A percentile compares a stretch with the other conserved stretches of the same genome.
These are phyloP conservation scores for Ascochyta pisi DNA, from an alignment of 2,329 filamentous ascomycete genomes.

Conservation along the genomic window DNA sequence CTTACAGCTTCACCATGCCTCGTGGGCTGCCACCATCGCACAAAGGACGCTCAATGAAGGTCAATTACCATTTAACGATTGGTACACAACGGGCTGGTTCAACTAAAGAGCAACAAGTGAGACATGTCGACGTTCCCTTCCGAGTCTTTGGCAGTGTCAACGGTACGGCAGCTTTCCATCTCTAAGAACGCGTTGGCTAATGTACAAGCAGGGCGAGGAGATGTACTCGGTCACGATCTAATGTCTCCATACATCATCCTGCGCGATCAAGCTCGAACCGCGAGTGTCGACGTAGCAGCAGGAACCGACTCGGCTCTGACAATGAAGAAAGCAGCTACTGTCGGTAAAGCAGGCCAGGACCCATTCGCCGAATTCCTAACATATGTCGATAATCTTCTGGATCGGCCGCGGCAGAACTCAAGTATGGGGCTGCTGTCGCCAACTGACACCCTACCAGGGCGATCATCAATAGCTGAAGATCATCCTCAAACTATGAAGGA, in stretches of 20 bases:
- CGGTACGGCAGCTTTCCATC: constrained; percentile 50
- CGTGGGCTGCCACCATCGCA: constrained; percentile 90
- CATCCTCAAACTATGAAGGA: constrained; percentile 72
- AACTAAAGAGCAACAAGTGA: constrained; percentile 76
- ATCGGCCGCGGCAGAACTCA: constrained; percentile 44
- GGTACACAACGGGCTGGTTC: constrained; percentile 87
- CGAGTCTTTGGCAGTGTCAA: constrained; percentile 93
- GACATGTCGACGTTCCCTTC: constrained; percentile 91
- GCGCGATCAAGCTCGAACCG: constrained; percentile 74
- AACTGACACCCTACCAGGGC: constrained; percentile 61
- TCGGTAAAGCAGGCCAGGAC: constrained; percentile 52
- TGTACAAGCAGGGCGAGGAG: constrained; percentile 66
- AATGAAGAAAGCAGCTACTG: constrained; percentile 27
- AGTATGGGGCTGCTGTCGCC: constrained; percentile 72
- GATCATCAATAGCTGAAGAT: constrained; percentile 64
- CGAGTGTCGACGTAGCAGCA: constrained; percentile 40
- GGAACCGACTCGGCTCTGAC: constrained; percentile 20
- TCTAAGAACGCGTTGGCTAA: constrained; percentile 24
- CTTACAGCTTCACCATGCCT: constrained; percentile 85
- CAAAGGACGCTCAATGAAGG: constrained; percentile 91
- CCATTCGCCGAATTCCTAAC: constrained; percentile 45
- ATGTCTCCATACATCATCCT: constrained; percentile 93
- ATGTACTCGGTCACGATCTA: constrained; percentile 89
- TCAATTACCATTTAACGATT: constrained; percentile 87
- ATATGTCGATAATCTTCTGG: constrained; percentile 57